Evolutionary conservation across 106 monocot species (phyloP), one percentile per base, ranked within the genome.

Genomic region (Acorus calamus): DNA sequence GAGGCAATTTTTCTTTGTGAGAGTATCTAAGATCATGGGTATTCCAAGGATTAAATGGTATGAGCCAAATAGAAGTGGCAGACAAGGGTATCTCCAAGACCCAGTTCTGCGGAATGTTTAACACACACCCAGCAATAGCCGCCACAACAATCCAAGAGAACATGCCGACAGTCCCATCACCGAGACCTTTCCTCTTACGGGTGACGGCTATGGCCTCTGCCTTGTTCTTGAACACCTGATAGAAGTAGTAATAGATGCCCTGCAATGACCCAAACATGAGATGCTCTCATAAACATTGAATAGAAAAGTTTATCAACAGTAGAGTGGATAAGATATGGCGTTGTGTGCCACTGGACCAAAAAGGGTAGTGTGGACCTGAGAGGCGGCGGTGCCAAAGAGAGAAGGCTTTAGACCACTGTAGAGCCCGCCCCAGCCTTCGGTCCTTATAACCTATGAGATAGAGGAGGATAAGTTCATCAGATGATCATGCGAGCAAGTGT

Each of bases 221-320:
- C 75, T 63, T 84, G 73, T 92, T 92, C 68, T 86, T 92, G 54
- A 92, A 68, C 2, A 92, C 71, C 66, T 92, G 91, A 49, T 92
- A 92, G 67, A 92, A 92, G 60, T 84, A 92, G 52, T 92, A 92
- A 61, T 92, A 92, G 63, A 92, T 81, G 5, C 91, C 86, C 91
- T 91, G 77, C 11, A 62, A 14, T 11, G 2, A 50, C 11, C 4
- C 8, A 11, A 2, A 44, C 8, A 48, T 47, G 61, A 41, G 47
- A 13, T 28, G 28, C 28, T 28, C 28, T 28, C 28, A 28, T 28
- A 28, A 28, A 28, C 28, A 28, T 28, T 28, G 28, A 0, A 28
- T 28, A 28, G 28, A 28, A 28, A 28, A 28, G 28, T 0, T 28
- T 0, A 28, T 28, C 28, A 28, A 28, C 28, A 1, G 28, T 28